Evolutionary conservation across 495 filamentous ascomycete species (phyloP).

Genomic region (Penicillium samsonianum): DNA sequence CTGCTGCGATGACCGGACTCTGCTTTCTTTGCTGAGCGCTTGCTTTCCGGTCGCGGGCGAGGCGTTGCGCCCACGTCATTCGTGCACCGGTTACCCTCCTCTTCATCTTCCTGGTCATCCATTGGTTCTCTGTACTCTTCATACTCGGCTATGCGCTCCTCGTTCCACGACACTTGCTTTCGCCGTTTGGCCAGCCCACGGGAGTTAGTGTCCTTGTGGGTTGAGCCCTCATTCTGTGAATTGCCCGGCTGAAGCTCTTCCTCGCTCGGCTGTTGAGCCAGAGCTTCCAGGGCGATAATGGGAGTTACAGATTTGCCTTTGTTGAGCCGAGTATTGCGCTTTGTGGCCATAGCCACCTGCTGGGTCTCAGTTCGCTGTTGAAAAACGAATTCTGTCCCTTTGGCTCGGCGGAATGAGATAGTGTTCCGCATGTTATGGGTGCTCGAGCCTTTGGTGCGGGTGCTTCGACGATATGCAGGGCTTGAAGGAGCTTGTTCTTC

Average conservation of each 20-base stretch:
- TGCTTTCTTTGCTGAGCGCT: slow-evolving; percentile 28
- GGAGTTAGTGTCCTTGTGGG: slow-evolving; percentile 2
- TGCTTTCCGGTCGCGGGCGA: slow-evolving; percentile 15
- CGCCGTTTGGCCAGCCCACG: slow-evolving; percentile 13
- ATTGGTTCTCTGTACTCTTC: slow-evolving; percentile 26
- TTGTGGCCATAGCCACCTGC: slow-evolving; percentile 54
- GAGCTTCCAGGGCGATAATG: slow-evolving; percentile 43
- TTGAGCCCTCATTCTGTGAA: slow-evolving; percentile 12
- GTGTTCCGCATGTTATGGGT: slow-evolving; percentile 43
- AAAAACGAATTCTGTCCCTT: slow-evolving; percentile 57
- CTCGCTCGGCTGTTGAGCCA: slow-evolving; percentile 31
- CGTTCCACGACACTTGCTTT: slow-evolving; percentile 49
- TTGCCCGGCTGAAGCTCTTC: slow-evolving; percentile 2
- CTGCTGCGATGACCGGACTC: slow-evolving; percentile 30
- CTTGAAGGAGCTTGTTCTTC: slow-evolving; percentile 30
- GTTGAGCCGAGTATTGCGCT: slow-evolving; percentile 59
- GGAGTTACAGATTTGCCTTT: slow-evolving; percentile 55
- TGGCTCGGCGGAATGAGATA: slow-evolving; percentile 57
- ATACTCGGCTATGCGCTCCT: slow-evolving; percentile 41
- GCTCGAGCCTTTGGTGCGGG: slow-evolving; percentile 35
- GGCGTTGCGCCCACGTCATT: slow-evolving; percentile 19
- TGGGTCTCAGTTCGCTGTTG: slow-evolving; percentile 60
- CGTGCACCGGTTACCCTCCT: slow-evolving; percentile 14
- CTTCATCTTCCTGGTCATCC: slow-evolving; percentile 17
- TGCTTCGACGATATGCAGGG: slow-evolving; percentile 45